Evolutionary conservation across 2,329 filamentous ascomycete genomes (phyloP).

Genomic region (Fusarium pininemorale): DNA sequence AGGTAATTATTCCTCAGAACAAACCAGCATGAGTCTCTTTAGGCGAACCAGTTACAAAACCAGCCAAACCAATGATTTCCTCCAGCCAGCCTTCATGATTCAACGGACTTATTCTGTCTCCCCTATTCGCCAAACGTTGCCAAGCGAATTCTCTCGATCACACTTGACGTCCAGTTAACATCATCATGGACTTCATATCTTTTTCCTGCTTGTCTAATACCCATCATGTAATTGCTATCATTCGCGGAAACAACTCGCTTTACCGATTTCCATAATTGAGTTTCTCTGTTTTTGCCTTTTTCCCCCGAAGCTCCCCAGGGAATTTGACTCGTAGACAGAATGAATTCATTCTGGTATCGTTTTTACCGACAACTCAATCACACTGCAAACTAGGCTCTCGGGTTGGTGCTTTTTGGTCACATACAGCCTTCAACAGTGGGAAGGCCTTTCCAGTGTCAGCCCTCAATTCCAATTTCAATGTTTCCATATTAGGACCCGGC

Average conservation of each 20-base stretch:
- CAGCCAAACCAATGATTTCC: constrained; percentile 7
- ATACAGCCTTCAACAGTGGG: constrained; percentile 18
- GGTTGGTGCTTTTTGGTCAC: constrained; percentile 1
- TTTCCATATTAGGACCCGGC: constrained; percentile 34
- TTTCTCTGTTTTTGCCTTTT: neutral
- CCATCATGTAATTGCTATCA: constrained; percentile 1
- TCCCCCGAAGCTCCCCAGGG: neutral
- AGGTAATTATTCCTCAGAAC: neutral
- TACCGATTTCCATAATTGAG: constrained; percentile 14
- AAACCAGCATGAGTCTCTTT: neutral
- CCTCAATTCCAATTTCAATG: constrained; percentile 36
- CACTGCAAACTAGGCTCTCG: constrained; percentile 12
- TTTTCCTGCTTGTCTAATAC: neutral
- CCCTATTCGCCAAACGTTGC: constrained; percentile 31
- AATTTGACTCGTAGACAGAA: neutral
- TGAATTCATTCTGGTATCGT: constrained; percentile 9
- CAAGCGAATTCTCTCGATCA: constrained; percentile 24
- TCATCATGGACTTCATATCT: constrained; percentile 35
- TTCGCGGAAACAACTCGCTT: constrained; percentile 29
- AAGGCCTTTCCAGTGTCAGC: constrained; percentile 29
- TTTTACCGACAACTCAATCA: constrained; percentile 21
- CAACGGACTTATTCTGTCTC: constrained; percentile 24
- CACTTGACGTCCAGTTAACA: constrained; percentile 36
- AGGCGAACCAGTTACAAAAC: constrained; percentile 1
- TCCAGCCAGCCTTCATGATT: constrained; percentile 15